A percentile compares a stretch with the other conserved stretches of the same genome.
Conservation (phyloP, 2,329 filamentous ascomycete genomes). For the Stemphylium lycopersici region DNA sequence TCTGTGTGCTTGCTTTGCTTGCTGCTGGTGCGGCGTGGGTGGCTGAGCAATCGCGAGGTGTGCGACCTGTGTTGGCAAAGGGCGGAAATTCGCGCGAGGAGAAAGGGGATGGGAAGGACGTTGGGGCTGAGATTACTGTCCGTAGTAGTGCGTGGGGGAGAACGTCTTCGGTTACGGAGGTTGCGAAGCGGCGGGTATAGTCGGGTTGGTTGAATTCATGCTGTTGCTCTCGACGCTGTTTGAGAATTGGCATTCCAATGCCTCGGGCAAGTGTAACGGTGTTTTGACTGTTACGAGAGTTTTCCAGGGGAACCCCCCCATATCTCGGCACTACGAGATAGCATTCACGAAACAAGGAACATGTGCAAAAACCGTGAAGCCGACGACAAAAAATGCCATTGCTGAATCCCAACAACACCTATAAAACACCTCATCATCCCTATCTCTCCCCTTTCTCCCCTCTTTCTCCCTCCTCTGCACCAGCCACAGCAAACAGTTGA, state of each 20-base stretch:
- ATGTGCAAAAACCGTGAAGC: too few relatives aligned
- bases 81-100: not conserved
- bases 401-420: too few relatives aligned
- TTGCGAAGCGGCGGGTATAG: conserved; percentile 4
- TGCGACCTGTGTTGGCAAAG: not conserved
- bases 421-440: too few relatives aligned
- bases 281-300: too few relatives aligned
- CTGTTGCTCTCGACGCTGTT: too few relatives aligned
- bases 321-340: too few relatives aligned
- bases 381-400: too few relatives aligned
- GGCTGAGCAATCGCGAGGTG: not conserved
- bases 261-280: too few relatives aligned
- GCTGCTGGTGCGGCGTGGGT: not conserved
- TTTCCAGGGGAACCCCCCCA: too few relatives aligned
- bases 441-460: not conserved
- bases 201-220: not conserved
- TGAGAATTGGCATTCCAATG: too few relatives aligned
- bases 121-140: not conserved
- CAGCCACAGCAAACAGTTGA: not conserved
- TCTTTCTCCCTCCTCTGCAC: not conserved
- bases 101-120: not conserved
- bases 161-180: conserved; percentile 1
- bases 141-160: not conserved
- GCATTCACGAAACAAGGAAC: too few relatives aligned
- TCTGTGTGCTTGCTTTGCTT: conserved; percentile 1